A percentile compares a stretch with the other conserved stretches of the same genome.
phyloP scores from a whole-genome alignment of 257 asterid species.

The Nicotiana noctiflora region DNA sequence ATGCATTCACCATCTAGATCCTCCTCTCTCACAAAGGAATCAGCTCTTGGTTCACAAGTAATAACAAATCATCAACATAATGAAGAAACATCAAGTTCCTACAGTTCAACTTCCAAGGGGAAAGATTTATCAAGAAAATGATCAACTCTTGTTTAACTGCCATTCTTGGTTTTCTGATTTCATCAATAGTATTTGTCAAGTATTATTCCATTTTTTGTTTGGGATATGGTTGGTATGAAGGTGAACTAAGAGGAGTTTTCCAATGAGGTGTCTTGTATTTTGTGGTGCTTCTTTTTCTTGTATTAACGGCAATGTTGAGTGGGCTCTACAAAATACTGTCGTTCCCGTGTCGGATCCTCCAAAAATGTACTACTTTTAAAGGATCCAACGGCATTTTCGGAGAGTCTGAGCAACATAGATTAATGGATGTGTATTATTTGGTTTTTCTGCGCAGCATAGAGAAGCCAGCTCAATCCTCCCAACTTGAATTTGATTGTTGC shows the following conservation, averaged over 20 bases:
- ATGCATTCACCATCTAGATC: slow-evolving; percentile 24
- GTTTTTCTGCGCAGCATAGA: neutral
- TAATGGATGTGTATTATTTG: neutral
- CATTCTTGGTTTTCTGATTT: neutral
- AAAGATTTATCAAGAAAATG: neutral
- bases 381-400: too few species aligned
- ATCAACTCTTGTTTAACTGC: neutral
- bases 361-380: too few species aligned
- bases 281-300: neutral
- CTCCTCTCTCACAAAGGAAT: neutral
- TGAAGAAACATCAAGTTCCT: neutral
- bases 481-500: too few species aligned
- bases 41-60: neutral
- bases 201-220: neutral
- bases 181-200: neutral
- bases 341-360: too few species aligned
- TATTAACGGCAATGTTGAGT: too few species aligned
- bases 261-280: too few species aligned
- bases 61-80: neutral
- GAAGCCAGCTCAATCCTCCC: too few species aligned
- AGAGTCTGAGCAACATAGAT: too few species aligned
- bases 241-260: too few species aligned
- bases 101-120: neutral
- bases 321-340: too few species aligned
- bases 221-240: neutral